Evolutionary conservation across 176 grass and related monocot genomes (phyloP).

Genomic region (Oryza brachyantha): DNA sequence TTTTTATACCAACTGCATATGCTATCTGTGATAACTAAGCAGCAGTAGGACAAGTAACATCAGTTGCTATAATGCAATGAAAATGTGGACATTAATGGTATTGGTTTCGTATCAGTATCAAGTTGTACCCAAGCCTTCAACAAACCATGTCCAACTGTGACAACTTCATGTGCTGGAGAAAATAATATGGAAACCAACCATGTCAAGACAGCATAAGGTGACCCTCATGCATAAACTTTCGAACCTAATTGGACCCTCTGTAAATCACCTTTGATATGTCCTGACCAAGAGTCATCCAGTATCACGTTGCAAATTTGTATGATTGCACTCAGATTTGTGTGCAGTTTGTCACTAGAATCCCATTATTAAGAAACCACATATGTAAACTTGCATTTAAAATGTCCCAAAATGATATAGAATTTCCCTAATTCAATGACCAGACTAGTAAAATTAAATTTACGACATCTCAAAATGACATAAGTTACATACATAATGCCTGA

Average conservation of each 20-base stretch:
- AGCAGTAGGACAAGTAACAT: neutral
- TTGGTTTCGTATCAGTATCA: neutral
- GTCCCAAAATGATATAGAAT: neutral
- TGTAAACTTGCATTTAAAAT: no score
- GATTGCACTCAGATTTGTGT: neutral
- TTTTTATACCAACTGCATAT: neutral
- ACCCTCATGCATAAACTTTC: neutral
- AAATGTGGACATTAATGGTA: neutral
- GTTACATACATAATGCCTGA: conserved; percentile 88
- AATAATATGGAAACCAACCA: no score
- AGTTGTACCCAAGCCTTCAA: neutral
- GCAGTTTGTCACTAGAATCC: neutral
- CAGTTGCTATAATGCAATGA: neutral
- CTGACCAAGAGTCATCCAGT: neutral
- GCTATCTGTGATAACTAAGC: neutral
- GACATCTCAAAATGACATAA: conserved; percentile 22
- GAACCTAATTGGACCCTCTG: neutral
- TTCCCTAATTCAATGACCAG: neutral
- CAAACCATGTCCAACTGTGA: conserved; percentile 6
- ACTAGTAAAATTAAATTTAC: conserved; percentile 21
- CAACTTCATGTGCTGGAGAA: no score
- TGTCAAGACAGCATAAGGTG: no score
- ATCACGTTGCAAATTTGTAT: neutral
- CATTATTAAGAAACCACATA: neutral
- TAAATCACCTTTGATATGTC: neutral